These are phyloP conservation scores for Fusarium anguioides DNA, from an alignment of 2,329 filamentous ascomycete genomes.

Conservation along the genomic window DNA sequence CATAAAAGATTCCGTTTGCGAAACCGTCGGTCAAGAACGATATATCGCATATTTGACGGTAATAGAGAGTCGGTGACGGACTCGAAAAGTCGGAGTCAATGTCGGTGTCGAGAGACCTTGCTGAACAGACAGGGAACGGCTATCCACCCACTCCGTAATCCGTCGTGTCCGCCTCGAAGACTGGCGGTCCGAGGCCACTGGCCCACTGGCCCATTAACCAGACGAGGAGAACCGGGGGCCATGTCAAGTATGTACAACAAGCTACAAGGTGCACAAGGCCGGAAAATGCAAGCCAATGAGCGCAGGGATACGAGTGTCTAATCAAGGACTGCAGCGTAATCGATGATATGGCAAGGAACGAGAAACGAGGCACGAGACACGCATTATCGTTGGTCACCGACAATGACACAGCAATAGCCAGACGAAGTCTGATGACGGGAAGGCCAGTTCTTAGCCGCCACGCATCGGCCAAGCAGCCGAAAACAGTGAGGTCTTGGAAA, in stretches of 20 bases:
- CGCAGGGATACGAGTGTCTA: slow-evolving; percentile 17
- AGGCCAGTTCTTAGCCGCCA: slow-evolving; percentile 9
- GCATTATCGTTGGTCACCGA: slow-evolving; percentile 12
- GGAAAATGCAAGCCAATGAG: slow-evolving; percentile 24
- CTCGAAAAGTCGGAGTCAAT: slow-evolving; percentile 41
- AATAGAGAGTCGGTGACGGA: slow-evolving; percentile 42
- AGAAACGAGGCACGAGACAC: slow-evolving; percentile 27
- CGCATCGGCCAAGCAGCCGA: slow-evolving; percentile 11
- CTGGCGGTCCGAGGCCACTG: slow-evolving; percentile 34
- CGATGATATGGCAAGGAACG: slow-evolving; percentile 21
- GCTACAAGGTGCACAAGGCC: slow-evolving; percentile 13
- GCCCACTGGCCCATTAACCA: slow-evolving; percentile 28
- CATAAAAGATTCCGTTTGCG: slow-evolving; percentile 33
- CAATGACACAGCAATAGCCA: slow-evolving; percentile 12
- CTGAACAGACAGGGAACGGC: slow-evolving; percentile 29
- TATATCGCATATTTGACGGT: slow-evolving; percentile 31
- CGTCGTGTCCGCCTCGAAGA: slow-evolving; percentile 37
- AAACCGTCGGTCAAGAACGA: slow-evolving; percentile 42
- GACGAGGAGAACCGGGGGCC: slow-evolving; percentile 29
- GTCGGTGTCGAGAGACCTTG: slow-evolving; percentile 43
- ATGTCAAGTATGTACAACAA: slow-evolving; percentile 23
- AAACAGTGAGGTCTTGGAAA: slow-evolving; percentile 31
- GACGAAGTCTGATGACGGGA: slow-evolving; percentile 4
- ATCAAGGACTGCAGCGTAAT: slow-evolving; percentile 23
- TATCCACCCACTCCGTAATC: slow-evolving; percentile 39